A percentile compares a stretch with the other conserved stretches of the same genome.
Evolutionary conservation across 768 basidiomycete genomes (phyloP).

Genomic region (Tylopilus sp.): DNA sequence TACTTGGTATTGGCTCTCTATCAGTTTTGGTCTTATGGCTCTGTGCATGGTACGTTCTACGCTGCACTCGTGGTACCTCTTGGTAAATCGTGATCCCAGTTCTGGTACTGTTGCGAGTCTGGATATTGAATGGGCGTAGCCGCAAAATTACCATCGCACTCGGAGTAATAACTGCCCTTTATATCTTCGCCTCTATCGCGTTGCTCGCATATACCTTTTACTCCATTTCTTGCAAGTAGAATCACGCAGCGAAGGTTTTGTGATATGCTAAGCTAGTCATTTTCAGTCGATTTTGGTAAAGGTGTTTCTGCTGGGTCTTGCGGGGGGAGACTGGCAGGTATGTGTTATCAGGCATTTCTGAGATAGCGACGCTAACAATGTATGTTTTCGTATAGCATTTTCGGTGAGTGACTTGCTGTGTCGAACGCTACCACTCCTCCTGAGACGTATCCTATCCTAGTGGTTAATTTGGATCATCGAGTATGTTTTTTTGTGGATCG

Average conservation of each 20-base stretch:
- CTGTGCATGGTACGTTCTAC: background rate
- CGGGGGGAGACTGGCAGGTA: background rate
- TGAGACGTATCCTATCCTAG: background rate
- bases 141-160: background rate
- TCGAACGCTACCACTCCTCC: background rate
- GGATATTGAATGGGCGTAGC: constrained; percentile 1
- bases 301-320: background rate
- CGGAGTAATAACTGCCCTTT: background rate
- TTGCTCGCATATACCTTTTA: background rate
- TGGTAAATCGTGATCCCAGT: background rate
- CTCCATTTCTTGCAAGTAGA: background rate
- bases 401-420: background rate
- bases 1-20: background rate
- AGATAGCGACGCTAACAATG: background rate
- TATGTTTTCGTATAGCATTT: background rate
- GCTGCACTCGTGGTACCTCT: background rate
- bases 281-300: background rate
- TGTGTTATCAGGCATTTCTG: background rate
- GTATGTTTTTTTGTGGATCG: background rate
- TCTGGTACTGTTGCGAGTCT: constrained; percentile 1
- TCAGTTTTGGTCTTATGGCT: background rate
- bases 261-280: background rate
- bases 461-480: background rate
- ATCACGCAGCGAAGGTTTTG: background rate
- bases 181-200: background rate